phyloP scores from a whole-genome alignment of 257 asterid genomes.

The Solanum verrucosum region DNA sequence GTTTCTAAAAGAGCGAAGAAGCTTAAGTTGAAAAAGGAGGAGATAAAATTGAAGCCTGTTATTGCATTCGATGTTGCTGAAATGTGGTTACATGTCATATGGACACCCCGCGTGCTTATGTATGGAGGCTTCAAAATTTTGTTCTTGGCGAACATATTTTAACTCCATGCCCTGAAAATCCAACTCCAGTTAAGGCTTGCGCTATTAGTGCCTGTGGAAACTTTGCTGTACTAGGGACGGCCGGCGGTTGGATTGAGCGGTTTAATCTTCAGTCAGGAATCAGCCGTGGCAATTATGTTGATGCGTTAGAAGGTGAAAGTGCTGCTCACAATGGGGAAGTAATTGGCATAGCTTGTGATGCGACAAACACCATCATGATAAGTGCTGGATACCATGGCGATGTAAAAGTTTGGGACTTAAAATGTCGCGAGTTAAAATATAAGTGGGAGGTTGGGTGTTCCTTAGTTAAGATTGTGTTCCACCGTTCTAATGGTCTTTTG shows the following conservation, averaged over 20 bases:
- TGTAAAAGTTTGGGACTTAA: constrained; percentile 81
- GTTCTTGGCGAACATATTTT: constrained; percentile 90
- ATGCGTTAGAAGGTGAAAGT: constrained; percentile 33
- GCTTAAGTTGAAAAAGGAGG: constrained; percentile 61
- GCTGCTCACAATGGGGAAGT: constrained; percentile 73
- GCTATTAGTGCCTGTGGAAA: constrained; percentile 91
- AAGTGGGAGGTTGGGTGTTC: constrained; percentile 66
- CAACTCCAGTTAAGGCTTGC: constrained; percentile 70
- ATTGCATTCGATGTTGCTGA: constrained; percentile 91
- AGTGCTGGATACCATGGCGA: constrained; percentile 84
- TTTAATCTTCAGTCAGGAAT: constrained; percentile 91
- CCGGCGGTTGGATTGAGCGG: constrained; percentile 87
- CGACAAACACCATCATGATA: constrained; percentile 37
- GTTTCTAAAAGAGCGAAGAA: constrained; percentile 76
- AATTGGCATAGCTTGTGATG: constrained; percentile 77
- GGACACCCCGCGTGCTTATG: constrained; percentile 79
- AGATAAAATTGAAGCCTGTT: constrained; percentile 79
- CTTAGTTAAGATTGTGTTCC: constrained; percentile 59
- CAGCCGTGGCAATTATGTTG: constrained; percentile 75
- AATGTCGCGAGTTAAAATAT: constrained; percentile 45
- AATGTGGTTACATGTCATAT: constrained; percentile 89
- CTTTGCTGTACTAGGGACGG: constrained; percentile 81
- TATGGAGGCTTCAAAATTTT: constrained; percentile 95
- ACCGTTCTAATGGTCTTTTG: constrained; percentile 77
- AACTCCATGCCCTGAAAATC: constrained; percentile 53